Conservation (phyloP, 129 eudicot species). For the Tagetes patula region DNA sequence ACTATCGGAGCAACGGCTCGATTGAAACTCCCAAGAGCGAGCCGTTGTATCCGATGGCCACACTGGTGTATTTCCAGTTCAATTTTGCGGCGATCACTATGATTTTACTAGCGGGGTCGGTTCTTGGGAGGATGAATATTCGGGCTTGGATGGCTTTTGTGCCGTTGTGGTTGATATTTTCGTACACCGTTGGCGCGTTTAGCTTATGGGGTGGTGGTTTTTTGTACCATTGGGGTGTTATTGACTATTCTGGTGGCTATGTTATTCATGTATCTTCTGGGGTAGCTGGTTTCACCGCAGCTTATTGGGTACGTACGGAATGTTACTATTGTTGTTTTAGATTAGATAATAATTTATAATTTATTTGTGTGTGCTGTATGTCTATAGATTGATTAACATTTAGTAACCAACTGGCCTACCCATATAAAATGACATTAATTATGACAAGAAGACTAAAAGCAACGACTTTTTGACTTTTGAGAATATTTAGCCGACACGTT, state of each 20-base stretch:
- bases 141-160: slow-evolving; percentile 89
- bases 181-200: slow-evolving; percentile 72
- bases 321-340: too few relatives aligned
- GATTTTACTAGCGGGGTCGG: slow-evolving; percentile 67
- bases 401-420: too few relatives aligned
- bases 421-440: too few relatives aligned
- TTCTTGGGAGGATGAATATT: slow-evolving; percentile 73
- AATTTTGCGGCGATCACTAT: slow-evolving; percentile 66
- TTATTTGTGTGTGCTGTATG: too few relatives aligned
- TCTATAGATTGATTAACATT: too few relatives aligned
- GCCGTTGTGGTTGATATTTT: slow-evolving; percentile 69
- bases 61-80: slow-evolving; percentile 69
- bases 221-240: slow-evolving; percentile 76
- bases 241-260: slow-evolving; percentile 80
- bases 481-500: too few relatives aligned
- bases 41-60: slow-evolving; percentile 65
- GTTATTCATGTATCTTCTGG: slow-evolving; percentile 72
- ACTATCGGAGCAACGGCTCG: slow-evolving; percentile 30
- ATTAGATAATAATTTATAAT: too few relatives aligned
- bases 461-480: too few relatives aligned
- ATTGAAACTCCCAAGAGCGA: slow-evolving; percentile 33
- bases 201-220: slow-evolving; percentile 86
- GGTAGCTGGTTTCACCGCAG: slow-evolving; percentile 71
- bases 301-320: slow-evolving; percentile 56
- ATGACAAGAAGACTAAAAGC: too few relatives aligned